Evolutionary conservation across 371 early-diverging fungal genomes (phyloP), one percentile per base, ranked within the genome.

Genomic region (Phascolomyces articulosus): DNA sequence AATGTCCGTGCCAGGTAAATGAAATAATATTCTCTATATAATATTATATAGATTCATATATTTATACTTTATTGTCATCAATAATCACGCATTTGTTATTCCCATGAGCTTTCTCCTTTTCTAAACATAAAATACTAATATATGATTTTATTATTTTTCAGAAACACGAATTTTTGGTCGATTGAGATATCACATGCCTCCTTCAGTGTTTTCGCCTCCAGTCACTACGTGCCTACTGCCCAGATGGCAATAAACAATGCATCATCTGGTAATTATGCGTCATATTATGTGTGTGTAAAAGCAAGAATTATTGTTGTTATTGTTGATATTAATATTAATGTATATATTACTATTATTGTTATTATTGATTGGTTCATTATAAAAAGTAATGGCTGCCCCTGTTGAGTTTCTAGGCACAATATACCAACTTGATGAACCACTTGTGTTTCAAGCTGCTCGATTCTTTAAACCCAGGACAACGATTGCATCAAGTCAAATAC

Each of bases 141-240:
- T 6, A 55, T 15, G 10, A 34, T 34, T n/a, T 40, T 24, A 23
- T 41, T 20, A 4, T 40, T 31, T 62, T 51, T 38, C 28, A 69
- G 70, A 20, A 67, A 67, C 51, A 58, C 54, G 21, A 69, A 73
- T 60, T 64, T 60, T 34, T 73, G 73, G 73, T 55, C 70, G 6
- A 48, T 73, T 15, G 63, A 70, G 41, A 53, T 70, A 38, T 58
- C 67, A 31, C 67, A 73, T 54, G 73, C 83, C 28, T 78, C 85
- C 56, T 72, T 87, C 23, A 75, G 75, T 38, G 79, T 87, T 15
- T 87, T 87, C 77, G 87, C 86, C 28, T 73, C 82, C 68, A 73
- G 73, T 53, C 73, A 69, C 20, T 64, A 64, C 59, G 73, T 73
- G 23, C 69, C 69, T 38, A 65, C 60, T 21, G n/a, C 31, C 62